Base-by-base conservation (phyloP, 129 eudicot species). In the Gnaphalium uliginosum region DNA sequence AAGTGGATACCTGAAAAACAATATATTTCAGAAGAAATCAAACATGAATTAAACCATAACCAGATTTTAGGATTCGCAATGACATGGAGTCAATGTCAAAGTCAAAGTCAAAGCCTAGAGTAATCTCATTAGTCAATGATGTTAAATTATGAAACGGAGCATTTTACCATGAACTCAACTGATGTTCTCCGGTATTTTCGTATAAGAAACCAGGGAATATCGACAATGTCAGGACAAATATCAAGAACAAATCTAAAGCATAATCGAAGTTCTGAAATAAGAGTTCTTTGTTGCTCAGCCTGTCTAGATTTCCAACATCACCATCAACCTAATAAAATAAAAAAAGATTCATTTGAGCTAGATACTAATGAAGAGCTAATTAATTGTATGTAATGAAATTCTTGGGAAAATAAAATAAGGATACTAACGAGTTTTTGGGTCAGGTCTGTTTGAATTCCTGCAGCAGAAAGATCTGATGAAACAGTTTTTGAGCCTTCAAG, bases 401-500 rank as follows among this genome's bases (percentile, higher is more conserved):
- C 8, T 23, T 37, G 25, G 29, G 26, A 32, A 23, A 13, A 8
- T 51, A 21, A 37, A 9, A 37, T 37, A 1, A 66, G 25, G 64
- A 26, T 37, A 8, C 51, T 43, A 3, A 64, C 76, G 54, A 82
- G 87, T 22, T 27, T 83, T 75, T 78, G 68, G 8, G 68, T 79
- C 41, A 71, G 43, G 5, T 65, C 73, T n/a, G 84, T 73, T 24
- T 76, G 80, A 78, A 89, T 84, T 33, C 93, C 96, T 30, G 88
- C 96, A 76, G 93, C 96, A 23, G 86, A 86, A 58, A 92, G 89
- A 75, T 92, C 97, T 37, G 91, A 76, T 68, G 88, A 57, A 43
- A 92, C 97, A 9, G 93, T 92, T 71, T 77, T 77, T 6, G 96
- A 89, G 13, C 97, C 97, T 84, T 92, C 89, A 5, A 79, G 71